Base-by-base conservation (phyloP, 2,329 filamentous ascomycete species). In the Teratosphaeria epicoccoides region DNA sequence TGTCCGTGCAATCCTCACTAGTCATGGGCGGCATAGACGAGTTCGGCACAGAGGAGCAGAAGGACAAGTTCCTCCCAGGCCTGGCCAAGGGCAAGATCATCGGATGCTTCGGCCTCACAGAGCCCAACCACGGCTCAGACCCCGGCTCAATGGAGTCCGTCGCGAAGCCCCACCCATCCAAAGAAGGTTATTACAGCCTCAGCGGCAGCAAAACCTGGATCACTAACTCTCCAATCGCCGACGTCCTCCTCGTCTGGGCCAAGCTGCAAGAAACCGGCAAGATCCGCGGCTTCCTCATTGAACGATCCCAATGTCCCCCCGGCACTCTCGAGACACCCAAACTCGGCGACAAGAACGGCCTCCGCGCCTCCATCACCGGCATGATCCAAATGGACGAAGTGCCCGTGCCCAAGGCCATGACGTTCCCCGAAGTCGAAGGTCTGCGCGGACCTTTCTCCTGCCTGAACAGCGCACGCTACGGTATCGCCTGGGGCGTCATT, bases 331-430 rank as follows among this genome's bases (percentile, higher is more conserved):
- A 93, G 69, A 98, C 93, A 5, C 93, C 93, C 1, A 74, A 86
- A 11, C 85, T 98, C 68, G 94, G 94, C 75, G 82, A 97, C 74
- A 98, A 98, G 79, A 96, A 87, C 56, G 93, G 90, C 1, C 80
- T 98, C 26, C 80, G 93, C 53, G 93, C 93, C 11, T 95, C 88
- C 11, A 86, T 96, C 57, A 98, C 93, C 0, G 93, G 93, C 52
- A 97, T 97, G 93, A 96, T 98, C 59, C 89, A 95, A 61, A 79
- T 98, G 65, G 91, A 96, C 58, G 83, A 86, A 57, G 90, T 87
- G 59, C 91, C 93, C 0, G 88, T 98, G 0, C 84, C 89, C 0
- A 82, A 84, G 59, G 87, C 82, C 61, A 95, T 96, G 73, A 95
- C 98, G 89, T 89, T 98, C 63, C 90, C 90, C 0, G 80, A 87